Base-by-base conservation (phyloP, 2,329 filamentous ascomycete species). In the Onygenales sp. region DNA sequence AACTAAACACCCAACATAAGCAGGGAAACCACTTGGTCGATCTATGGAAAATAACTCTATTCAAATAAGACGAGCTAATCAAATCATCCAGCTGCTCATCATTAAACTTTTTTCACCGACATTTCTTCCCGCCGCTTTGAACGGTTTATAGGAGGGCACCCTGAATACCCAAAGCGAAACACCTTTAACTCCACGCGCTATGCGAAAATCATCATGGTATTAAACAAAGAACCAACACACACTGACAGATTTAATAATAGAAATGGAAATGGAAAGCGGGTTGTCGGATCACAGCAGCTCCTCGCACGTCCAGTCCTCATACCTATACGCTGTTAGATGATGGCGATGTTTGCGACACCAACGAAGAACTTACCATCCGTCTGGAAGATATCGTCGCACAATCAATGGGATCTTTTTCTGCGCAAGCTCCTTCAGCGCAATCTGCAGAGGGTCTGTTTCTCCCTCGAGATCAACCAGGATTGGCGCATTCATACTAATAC, bases 371-470 rank as follows among this genome's bases (percentile, higher is more conserved):
- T 79, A 94, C 89, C 83, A 95, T 76, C 93, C 93, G 75, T 98
- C 93, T 21, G 93, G 93, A 68, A 98, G 81, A 75, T 97, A 98
- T 67, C 93, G 83, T 69, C 93, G 83, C 59, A 98, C 88, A 54
- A 98, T 93, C 57, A 98, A 74, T 27, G 93, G 93, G 53, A 98
- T 95, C 81, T 98, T 98, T 82, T 97, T 97, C 77, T 97, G 91
- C 59, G 89, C 84, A 69, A 98, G 78, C 75, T 98, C 93, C 75
- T 97, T 97, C 71, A 96, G 87, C 27, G 93, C 93, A 68, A 98
- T 97, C 73, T 96, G 90, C 53, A 98, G 78, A 44, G 93, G 93
- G 75, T 98, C 93, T 50, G 93, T 97, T 78, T 97, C 92, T 66
- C 93, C 93, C 72, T 97, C 93, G 36, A 96, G 81, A 68, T 98